A percentile compares a stretch with the other conserved stretches of the same genome.
phyloP scores from a whole-genome alignment of 192 early-diverging fungal species.

The Coemansia biformis region DNA sequence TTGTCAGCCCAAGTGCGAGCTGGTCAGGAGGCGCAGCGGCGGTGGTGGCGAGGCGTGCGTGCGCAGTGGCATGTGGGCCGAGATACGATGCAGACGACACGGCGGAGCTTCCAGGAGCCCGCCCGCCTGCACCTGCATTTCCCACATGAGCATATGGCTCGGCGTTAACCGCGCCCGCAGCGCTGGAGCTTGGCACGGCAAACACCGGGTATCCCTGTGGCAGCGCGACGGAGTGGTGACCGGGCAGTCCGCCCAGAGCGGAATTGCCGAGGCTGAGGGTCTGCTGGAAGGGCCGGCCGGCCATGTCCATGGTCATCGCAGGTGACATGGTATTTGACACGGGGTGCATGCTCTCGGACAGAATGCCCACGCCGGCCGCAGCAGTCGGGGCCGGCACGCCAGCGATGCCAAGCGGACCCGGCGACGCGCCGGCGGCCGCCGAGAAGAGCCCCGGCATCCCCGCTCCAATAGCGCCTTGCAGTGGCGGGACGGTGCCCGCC shows the following conservation, averaged over 20 bases:
- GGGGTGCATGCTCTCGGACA: slow-evolving; percentile 33
- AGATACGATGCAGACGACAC: too few species aligned
- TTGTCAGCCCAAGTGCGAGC: too few species aligned
- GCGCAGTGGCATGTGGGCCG: too few species aligned
- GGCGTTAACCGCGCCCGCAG: not conserved
- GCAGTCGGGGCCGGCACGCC: too few species aligned
- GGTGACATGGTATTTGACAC: slow-evolving; percentile 28
- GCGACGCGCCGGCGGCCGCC: not conserved
- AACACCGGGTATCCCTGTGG: slow-evolving; percentile 15
- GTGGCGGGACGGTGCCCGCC: slow-evolving; percentile 6
- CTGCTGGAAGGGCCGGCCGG: slow-evolving; percentile 13
- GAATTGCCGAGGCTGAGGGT: too few species aligned
- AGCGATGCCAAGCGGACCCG: not conserved
- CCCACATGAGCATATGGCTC: too few species aligned
- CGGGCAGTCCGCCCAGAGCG: slow-evolving; percentile 3
- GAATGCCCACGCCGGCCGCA: slow-evolving; percentile 3
- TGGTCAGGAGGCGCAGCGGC: too few species aligned
- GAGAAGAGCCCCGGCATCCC: slow-evolving; percentile 6
- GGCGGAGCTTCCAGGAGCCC: too few species aligned
- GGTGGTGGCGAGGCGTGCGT: too few species aligned
- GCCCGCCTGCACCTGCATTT: too few species aligned
- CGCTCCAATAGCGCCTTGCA: not conserved
- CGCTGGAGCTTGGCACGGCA: not conserved
- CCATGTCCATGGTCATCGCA: slow-evolving; percentile 13
- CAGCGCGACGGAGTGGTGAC: slow-evolving; percentile 33